phyloP scores from a whole-genome alignment of 441 rosid genomes.

The Euphorbia schlechtendalii region DNA sequence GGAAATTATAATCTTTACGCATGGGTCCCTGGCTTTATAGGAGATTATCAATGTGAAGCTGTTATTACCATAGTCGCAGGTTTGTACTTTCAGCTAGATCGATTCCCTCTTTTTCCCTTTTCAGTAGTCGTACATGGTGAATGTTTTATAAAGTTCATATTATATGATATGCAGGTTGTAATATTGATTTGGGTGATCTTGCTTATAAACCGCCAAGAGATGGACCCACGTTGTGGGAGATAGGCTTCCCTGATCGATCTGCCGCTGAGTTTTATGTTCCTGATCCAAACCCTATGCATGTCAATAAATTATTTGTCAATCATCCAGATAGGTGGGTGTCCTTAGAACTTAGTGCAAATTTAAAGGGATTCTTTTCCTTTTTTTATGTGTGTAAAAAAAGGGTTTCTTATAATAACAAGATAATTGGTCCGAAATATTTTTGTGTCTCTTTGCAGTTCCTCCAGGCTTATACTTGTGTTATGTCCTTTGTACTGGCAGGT shows the following conservation, averaged over 20 bases:
- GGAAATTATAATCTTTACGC: slow-evolving; percentile 54
- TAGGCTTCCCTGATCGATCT: slow-evolving; percentile 78
- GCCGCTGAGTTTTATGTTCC: slow-evolving; percentile 85
- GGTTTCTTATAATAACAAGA: not conserved
- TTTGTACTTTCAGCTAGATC: slow-evolving; percentile 13
- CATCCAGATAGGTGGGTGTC: slow-evolving; percentile 70
- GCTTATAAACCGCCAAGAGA: slow-evolving; percentile 74
- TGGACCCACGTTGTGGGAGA: slow-evolving; percentile 94
- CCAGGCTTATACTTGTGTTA: not conserved
- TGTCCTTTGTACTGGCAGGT: slow-evolving; percentile 31
- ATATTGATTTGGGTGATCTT: slow-evolving; percentile 53
- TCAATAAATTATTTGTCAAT: slow-evolving; percentile 55
- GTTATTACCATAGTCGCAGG: slow-evolving; percentile 43
- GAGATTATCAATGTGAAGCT: slow-evolving; percentile 45
- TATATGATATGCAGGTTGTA: slow-evolving; percentile 38
- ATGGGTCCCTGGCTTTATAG: slow-evolving; percentile 64
- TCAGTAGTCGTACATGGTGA: not conserved
- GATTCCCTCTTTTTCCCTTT: not conserved
- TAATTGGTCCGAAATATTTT: not conserved
- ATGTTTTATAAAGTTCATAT: slow-evolving; percentile 8
- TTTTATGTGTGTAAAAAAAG: not conserved
- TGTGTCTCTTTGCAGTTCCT: slow-evolving; percentile 9
- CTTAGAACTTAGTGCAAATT: not conserved
- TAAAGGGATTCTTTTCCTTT: not conserved
- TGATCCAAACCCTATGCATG: slow-evolving; percentile 56